phyloP scores from a whole-genome alignment of 352 stramenopile species.

The Elongisporangium prolatum region DNA sequence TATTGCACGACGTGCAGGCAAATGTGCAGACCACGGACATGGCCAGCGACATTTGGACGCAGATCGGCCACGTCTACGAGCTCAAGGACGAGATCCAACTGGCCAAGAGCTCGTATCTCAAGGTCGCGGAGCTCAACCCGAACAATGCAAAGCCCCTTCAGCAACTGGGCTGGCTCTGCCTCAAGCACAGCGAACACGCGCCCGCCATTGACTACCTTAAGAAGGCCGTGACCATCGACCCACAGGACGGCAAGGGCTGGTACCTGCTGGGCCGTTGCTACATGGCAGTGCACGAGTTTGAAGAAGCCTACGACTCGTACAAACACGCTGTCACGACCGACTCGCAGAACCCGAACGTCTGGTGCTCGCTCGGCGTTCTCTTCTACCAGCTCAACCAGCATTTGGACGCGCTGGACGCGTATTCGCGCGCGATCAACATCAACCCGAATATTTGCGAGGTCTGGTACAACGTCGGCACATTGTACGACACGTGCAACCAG shows the following conservation, averaged over 20 bases:
- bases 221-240: conserved; percentile 75
- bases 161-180: conserved; percentile 79
- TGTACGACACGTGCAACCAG: conserved; percentile 91
- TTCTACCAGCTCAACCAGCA: conserved; percentile 91
- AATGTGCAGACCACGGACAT: conserved; percentile 83
- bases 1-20: conserved; percentile 73
- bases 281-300: conserved; percentile 89
- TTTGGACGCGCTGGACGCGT: conserved; percentile 82
- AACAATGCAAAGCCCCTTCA: conserved; percentile 83
- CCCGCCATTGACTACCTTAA: conserved; percentile 82
- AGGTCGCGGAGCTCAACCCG: conserved; percentile 78
- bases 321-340: conserved; percentile 87
- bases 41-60: conserved; percentile 83
- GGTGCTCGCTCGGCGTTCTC: conserved; percentile 88
- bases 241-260: conserved; percentile 85
- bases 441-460: conserved; percentile 90
- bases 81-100: conserved; percentile 84
- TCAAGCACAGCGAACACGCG: conserved; percentile 83
- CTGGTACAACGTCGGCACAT: conserved; percentile 89
- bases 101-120: conserved; percentile 82
- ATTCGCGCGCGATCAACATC: conserved; percentile 88
- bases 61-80: conserved; percentile 86
- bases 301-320: conserved; percentile 89
- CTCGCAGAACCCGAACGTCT: conserved; percentile 89
- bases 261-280: conserved; percentile 89